Evolutionary conservation across 2,329 filamentous ascomycete genomes (phyloP), one percentile per base, ranked within the genome.

Genomic region (Albophoma yamanashiensis): DNA sequence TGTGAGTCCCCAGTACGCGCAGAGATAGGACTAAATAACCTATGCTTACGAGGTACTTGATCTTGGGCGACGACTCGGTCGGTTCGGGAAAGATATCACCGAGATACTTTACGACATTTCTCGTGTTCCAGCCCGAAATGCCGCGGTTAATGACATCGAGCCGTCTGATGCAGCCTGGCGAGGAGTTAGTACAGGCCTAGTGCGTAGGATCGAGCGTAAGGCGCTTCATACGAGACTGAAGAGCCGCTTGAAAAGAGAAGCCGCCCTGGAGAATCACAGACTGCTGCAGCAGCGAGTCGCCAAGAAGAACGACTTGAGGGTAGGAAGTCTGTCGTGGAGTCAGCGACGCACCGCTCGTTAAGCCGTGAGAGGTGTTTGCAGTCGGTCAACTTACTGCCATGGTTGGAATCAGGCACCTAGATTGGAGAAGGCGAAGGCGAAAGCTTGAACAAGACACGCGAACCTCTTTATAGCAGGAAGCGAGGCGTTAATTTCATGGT

Each of bases 61-160:
- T 80, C 68, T 80, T 82, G 11, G 84, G 80, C 36, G 80, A 82
- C 2, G 75, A 72, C 31, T 79, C 73, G 1, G 81, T 78, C 1
- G 85, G 84, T n/a, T 83, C 76, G 2, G 89, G 87, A 65, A 97
- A 85, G 64, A 94, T 82, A 50, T 84, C 76, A 0, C 87, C 81
- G 6, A 97, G 77, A 50, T 89, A 79, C 61, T 83, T 76, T 61
- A 96, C 73, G 14, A 86, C 88, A 71, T 96, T 86, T 42, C 81
- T 79, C 2, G 91, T 92, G 68, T 88, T 96, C 78, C 93, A 97
- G 14, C 93, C 93, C 67, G 85, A 89, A 64, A 95, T 85, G 6
- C 94, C 94, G 53, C 92, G 85, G 72, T 97, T 96, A 67, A 97
- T 78, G 55, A 97, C 85, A 75, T 97, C 94, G 17, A 94, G 79